A percentile compares a stretch with the other conserved stretches of the same genome.
Conservation (phyloP, 2,329 filamentous ascomycete genomes). For the Nannizziopsis arthrosporioides region DNA sequence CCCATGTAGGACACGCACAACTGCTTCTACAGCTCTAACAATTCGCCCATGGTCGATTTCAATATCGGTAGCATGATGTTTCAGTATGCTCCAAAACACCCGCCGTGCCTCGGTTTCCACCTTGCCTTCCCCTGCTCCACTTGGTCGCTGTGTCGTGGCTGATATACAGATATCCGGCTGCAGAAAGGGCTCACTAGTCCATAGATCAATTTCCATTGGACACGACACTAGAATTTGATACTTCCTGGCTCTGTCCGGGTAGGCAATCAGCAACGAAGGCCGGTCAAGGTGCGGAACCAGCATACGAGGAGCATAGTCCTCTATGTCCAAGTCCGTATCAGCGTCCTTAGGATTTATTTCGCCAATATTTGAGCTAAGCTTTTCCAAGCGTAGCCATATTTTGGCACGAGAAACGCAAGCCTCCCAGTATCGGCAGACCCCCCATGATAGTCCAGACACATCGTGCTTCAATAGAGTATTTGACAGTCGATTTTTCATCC, state of each 20-base stretch:
- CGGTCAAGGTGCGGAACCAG: slow-evolving; percentile 29
- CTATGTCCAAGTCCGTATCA: not conserved
- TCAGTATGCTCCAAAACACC: slow-evolving; percentile 29
- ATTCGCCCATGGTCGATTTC: slow-evolving; percentile 22
- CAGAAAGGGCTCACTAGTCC: slow-evolving; percentile 32
- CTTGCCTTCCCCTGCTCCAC: slow-evolving; percentile 16
- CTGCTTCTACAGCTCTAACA: slow-evolving; percentile 27
- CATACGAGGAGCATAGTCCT: slow-evolving; percentile 19
- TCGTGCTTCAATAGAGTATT: slow-evolving; percentile 29
- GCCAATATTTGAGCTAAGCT: not conserved
- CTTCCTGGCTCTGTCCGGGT: slow-evolving; percentile 11
- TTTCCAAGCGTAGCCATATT: slow-evolving; percentile 23
- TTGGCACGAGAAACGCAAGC: slow-evolving; percentile 27
- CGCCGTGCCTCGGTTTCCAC: slow-evolving; percentile 30
- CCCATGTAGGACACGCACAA: slow-evolving; percentile 24
- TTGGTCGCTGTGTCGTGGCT: not conserved
- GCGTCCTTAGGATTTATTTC: not conserved
- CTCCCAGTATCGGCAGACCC: slow-evolving; percentile 34
- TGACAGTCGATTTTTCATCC: slow-evolving; percentile 27
- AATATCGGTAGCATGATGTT: slow-evolving; percentile 16
- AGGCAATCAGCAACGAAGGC: slow-evolving; percentile 26
- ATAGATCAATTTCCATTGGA: slow-evolving; percentile 27
- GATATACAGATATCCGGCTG: slow-evolving; percentile 28
- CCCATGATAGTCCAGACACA: slow-evolving; percentile 33
- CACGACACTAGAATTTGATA: slow-evolving; percentile 26